Conservation (phyloP, 257 asterid genomes). For the Fraxinus quadrangulata region DNA sequence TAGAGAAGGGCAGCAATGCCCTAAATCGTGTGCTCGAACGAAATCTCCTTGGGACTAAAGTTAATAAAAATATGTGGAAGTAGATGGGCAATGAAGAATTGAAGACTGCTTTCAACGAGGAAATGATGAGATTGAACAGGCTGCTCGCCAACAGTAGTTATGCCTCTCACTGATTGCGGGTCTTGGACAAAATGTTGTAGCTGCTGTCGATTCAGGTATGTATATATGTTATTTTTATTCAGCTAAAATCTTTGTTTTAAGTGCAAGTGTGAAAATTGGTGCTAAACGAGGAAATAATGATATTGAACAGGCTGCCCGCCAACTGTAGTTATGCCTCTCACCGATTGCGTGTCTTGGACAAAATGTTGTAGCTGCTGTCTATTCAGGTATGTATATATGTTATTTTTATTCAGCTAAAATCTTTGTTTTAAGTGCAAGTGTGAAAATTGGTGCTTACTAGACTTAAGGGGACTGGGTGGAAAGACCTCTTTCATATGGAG, state of each 20-base stretch:
- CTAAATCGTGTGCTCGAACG: conserved; percentile 22
- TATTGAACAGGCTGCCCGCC: no score
- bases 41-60: conserved; percentile 22
- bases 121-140: conserved; percentile 47
- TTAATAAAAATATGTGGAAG: conserved; percentile 22
- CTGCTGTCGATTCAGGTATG: conserved; percentile 66
- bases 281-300: no score
- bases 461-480: neutral
- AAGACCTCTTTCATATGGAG: no score
- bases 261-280: no score
- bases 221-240: neutral
- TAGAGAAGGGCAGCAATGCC: conserved; percentile 21
- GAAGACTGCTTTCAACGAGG: conserved; percentile 55
- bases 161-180: conserved; percentile 71
- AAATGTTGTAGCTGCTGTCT: no score
- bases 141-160: conserved; percentile 66
- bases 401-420: no score
- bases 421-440: no score
- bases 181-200: conserved; percentile 62
- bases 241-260: no score
- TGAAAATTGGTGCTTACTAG: neutral
- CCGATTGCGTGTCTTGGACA: no score
- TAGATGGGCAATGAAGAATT: conserved; percentile 48
- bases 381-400: no score
- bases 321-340: no score